Base-by-base conservation (phyloP, 306 rosid species). In the Cicer cuneatum region DNA sequence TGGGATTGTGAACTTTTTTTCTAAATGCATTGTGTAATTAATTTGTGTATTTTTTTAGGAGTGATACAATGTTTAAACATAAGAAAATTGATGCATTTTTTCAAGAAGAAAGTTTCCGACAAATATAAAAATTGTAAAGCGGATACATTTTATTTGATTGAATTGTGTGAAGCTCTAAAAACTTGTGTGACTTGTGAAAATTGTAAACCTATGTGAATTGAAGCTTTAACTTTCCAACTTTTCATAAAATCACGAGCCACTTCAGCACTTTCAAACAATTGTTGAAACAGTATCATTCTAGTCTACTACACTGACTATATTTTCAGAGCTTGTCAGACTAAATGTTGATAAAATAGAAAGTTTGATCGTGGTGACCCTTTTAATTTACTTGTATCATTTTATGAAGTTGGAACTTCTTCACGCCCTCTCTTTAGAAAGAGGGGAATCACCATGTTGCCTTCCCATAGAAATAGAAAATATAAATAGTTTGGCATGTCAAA, bases 341-440 rank as follows among this genome's bases (percentile, higher is more conserved):
- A 38, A 16, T 71, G 18, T 57, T 56, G 21, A 51, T 35, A 24
- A 70, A 38, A 10, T 60, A 43, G 61, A 35, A 16, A 52, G 73
- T 53, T 53, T 45, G 38, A 68, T 46, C 39, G 45, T 49, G 49
- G 29, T 24, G 19, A 68, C 59, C 8, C 70, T 73, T 69, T 14
- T 37, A 8, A 62, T 61, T 66, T 53, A 74, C 68, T 67, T 60
- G 61, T 61, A 73, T 72, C 53, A 62, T 52, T 58, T 66, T 62
- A 51, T 52, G 7, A 29, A 49, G 59, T 59, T 21, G 10, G 29
- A 29, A 61, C 53, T 59, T 69, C 73, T 74, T 78, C 12, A 69
- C 46, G 71, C 83, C 33, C 42, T 72, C 72, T 46, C 78, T 69
- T 45, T 49, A 43, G 62, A 77, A 67, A 40, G 73, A 71, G 43